Evolutionary conservation across 805 yeast genomes (phyloP).

Genomic region (Candida sanyiensis): DNA sequence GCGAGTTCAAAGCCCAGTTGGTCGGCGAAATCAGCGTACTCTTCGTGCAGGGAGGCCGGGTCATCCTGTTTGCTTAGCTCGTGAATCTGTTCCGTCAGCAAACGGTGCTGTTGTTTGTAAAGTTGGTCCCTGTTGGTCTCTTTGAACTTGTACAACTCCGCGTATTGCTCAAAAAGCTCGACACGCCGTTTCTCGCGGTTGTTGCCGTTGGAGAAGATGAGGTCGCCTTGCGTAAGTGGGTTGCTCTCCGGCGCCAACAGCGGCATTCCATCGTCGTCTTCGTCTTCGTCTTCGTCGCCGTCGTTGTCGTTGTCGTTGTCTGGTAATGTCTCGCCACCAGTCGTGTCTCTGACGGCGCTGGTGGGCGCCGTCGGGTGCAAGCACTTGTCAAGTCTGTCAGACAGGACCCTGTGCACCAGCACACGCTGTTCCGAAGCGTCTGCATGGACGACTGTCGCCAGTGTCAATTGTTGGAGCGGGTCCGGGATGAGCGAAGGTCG

Average conservation of each 20-base stretch:
- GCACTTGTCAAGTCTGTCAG: too few species aligned
- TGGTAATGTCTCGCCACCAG: too few species aligned
- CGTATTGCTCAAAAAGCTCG: conserved; percentile 22
- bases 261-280: background rate
- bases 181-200: conserved; percentile 25
- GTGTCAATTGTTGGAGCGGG: too few species aligned
- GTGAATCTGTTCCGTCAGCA: conserved; percentile 2
- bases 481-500: too few species aligned
- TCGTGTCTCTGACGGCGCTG: too few species aligned
- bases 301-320: too few species aligned
- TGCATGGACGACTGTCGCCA: too few species aligned
- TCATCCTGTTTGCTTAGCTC: conserved; percentile 7
- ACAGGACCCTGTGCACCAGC: too few species aligned
- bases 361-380: too few species aligned
- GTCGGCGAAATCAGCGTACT: conserved; percentile 29
- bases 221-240: conserved; percentile 9
- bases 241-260: too few species aligned
- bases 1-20: conserved; percentile 29
- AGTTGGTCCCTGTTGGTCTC: conserved; percentile 13
- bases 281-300: background rate
- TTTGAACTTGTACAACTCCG: conserved; percentile 16
- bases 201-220: conserved; percentile 27
- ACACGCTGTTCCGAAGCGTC: too few species aligned
- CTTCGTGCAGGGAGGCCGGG: conserved; percentile 11
- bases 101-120: conserved; percentile 8